Conservation (phyloP, 345 rosid species). For the Eucalyptus lansdowneana region DNA sequence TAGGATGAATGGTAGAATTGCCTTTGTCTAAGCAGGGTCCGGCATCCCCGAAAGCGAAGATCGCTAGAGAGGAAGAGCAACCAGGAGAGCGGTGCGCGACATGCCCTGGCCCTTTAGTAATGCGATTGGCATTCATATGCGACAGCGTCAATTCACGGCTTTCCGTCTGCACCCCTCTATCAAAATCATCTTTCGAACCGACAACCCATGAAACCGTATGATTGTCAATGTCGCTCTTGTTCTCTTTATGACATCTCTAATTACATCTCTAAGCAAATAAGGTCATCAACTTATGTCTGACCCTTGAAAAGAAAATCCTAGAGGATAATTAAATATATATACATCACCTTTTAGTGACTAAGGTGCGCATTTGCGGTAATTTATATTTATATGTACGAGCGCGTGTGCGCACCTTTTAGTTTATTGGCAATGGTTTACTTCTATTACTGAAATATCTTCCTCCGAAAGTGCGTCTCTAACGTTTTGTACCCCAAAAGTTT, state of each 20-base stretch:
- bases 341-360: not conserved
- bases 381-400: too few species aligned
- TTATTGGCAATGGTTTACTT: not conserved
- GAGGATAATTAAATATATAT: not conserved
- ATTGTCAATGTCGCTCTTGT: not conserved
- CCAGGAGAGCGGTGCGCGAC: not conserved
- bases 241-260: not conserved
- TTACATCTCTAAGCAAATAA: not conserved
- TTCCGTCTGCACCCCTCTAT: not conserved
- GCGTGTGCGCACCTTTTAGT: too few species aligned
- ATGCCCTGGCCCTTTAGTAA: not conserved
- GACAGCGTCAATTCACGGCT: not conserved
- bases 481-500: not conserved
- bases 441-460: not conserved
- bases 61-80: not conserved
- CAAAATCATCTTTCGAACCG: not conserved
- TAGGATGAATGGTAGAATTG: not conserved
- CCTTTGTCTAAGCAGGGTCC: not conserved
- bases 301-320: not conserved
- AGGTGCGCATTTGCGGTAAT: not conserved
- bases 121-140: not conserved
- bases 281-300: not conserved
- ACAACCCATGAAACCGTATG: not conserved
- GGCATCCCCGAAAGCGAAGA: not conserved
- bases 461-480: not conserved